Evolutionary conservation across 2,329 filamentous ascomycete genomes (phyloP).

Genomic region (Phaeosphaeria sp.): DNA sequence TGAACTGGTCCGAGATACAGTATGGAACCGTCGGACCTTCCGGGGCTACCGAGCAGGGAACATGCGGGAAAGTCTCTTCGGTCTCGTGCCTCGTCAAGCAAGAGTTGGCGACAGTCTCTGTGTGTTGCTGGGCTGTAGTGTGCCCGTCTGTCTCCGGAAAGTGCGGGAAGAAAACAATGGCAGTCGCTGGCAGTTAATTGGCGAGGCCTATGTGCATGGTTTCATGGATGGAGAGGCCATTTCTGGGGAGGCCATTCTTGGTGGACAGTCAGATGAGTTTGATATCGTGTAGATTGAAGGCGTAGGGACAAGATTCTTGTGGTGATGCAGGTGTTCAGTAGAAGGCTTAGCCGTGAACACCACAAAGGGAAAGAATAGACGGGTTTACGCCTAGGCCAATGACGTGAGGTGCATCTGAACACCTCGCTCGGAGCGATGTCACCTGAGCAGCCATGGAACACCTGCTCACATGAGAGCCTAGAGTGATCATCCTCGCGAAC

Average conservation of each 20-base stretch:
- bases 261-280: background rate
- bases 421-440: background rate
- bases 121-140: background rate
- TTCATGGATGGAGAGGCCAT: background rate
- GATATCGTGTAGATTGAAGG: background rate
- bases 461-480: conserved; percentile 20
- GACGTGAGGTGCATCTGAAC: background rate
- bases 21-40: background rate
- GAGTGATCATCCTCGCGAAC: conserved; percentile 19
- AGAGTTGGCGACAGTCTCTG: background rate
- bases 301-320: too few species aligned
- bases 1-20: background rate
- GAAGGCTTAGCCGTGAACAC: background rate
- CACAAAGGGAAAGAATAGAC: background rate
- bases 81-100: background rate
- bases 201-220: background rate
- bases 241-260: background rate
- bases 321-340: background rate
- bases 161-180: background rate
- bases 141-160: background rate
- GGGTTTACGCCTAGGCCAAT: background rate
- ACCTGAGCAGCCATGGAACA: conserved; percentile 15
- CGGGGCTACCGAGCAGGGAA: background rate
- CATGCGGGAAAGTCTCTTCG: background rate
- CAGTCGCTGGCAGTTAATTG: background rate